Base-by-base conservation (phyloP, 805 yeast genomes). In the Middelhovenomyces tepae region DNA sequence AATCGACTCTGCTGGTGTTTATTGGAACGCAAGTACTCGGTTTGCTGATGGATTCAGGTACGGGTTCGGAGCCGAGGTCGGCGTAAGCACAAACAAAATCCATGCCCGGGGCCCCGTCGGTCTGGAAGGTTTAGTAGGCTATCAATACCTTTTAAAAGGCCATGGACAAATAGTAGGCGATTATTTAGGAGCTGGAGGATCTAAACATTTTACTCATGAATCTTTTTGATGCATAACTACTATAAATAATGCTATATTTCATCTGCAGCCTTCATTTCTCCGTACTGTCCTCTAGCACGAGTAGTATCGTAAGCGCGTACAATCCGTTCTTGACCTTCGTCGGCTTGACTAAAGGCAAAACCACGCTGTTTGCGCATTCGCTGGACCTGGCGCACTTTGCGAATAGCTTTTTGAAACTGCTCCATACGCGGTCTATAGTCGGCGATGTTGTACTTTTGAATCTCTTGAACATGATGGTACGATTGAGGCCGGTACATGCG, bases 51-150 rank as follows among this genome's bases (percentile, higher is more conserved):
- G 99, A 3, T 91, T 84, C 69, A 73, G 98, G 55, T 91, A 89
- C 53, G 99, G 99, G 0, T 91, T 93, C 54, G 99, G 99, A 34
- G 80, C 99, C 4, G 99, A 91, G 58, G 98, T 91, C 11, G 99
- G 99, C 22, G 89, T 91, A 39, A 80, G 94, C 31, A 91, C 98
- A 28, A 87, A 89, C 54, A 91, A 91, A 57, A 85, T 91, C 42
- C 99, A 91, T 55, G 95, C 98, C 7, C 72, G 99, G 50, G 99
- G 99, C 2, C 99, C 98, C 10, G 97, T 91, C 21, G 99, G 99
- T 2, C 67, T 91, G 20, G 99, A 91, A 54, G 99, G 99, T 1
- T 67, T 91, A 45, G 94, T 89, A 54, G 83, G 93, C 47, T 91
- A 91, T 58, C 97, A 91, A 59, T 91, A 91, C 56, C 91, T 85